These are phyloP conservation scores for Penicillium sp. DNA, from an alignment of 2,329 filamentous ascomycete genomes.

Conservation along the genomic window DNA sequence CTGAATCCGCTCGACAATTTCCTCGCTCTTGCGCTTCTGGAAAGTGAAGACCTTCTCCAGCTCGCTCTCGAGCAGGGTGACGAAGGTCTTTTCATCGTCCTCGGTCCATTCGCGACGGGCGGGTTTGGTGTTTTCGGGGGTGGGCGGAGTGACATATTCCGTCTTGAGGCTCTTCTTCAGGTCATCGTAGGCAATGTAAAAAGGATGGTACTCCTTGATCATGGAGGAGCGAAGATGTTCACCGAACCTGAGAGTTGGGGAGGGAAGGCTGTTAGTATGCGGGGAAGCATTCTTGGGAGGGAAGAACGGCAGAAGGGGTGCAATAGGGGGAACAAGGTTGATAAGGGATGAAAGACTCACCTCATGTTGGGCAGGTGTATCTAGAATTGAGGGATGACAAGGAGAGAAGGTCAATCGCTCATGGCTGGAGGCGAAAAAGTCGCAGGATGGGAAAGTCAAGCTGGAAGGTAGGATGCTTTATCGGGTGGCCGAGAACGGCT, in stretches of 20 bases:
- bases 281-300: constrained; percentile 9
- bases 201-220: constrained; percentile 96
- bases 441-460: constrained; percentile 3
- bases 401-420: constrained; percentile 2
- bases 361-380: constrained; percentile 23
- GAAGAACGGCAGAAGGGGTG: neutral
- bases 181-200: constrained; percentile 97
- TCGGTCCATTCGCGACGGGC: constrained; percentile 77
- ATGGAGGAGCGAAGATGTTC: constrained; percentile 94
- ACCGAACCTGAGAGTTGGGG: constrained; percentile 68
- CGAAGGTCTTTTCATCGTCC: constrained; percentile 88
- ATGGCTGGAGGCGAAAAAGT: constrained; percentile 10
- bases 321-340: neutral
- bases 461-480: constrained; percentile 10
- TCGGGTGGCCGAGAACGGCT: constrained; percentile 21
- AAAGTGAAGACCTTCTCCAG: constrained; percentile 98
- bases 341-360: constrained; percentile 7
- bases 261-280: constrained; percentile 18
- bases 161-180: constrained; percentile 86
- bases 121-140: constrained; percentile 51
- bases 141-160: constrained; percentile 61
- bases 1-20: constrained; percentile 89
- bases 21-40: constrained; percentile 94
- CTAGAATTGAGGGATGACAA: neutral
- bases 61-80: constrained; percentile 83